These are phyloP conservation scores for Gracilaria domingensis DNA, from an alignment of 23 red algal species.

Conservation along the genomic window DNA sequence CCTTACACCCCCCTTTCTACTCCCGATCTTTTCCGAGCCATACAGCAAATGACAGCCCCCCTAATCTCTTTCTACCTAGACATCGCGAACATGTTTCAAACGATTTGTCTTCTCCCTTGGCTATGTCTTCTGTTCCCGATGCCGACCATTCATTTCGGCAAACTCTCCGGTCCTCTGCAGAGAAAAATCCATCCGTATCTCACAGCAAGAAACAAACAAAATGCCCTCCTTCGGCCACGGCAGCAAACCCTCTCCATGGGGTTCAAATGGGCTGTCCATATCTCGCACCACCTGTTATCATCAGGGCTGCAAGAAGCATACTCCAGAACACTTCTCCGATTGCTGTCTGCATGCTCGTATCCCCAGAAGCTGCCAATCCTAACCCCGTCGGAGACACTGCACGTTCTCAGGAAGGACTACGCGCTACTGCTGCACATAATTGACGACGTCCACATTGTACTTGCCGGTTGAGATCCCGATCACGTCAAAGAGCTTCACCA, in stretches of 20 bases:
- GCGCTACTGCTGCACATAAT: slow-evolving; percentile 23
- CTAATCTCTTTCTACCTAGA: slow-evolving; percentile 13
- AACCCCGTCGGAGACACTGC: too few species aligned
- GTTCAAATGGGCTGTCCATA: slow-evolving; percentile 50
- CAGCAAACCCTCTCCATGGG: slow-evolving; percentile 32
- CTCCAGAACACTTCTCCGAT: too few species aligned
- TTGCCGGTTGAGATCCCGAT: not conserved
- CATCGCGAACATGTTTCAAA: slow-evolving; percentile 40
- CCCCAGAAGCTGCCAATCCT: not conserved
- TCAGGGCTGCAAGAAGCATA: too few species aligned
- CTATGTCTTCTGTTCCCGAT: not conserved
- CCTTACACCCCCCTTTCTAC: not conserved
- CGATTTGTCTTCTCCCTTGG: not conserved
- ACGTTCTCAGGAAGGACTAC: not conserved
- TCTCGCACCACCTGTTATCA: not conserved
- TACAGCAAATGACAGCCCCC: not conserved
- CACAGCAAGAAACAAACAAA: not conserved
- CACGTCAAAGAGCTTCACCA: too few species aligned
- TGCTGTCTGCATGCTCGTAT: too few species aligned
- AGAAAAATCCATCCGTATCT: not conserved
- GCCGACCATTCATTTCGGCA: not conserved
- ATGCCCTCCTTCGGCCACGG: not conserved
- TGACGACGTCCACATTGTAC: slow-evolving; percentile 5
- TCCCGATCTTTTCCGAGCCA: slow-evolving; percentile 25
- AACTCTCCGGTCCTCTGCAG: slow-evolving; percentile 4